Evolutionary conservation across 495 filamentous ascomycete genomes (phyloP), one percentile per base, ranked within the genome.

Genomic region (Hamigera avellanea): DNA sequence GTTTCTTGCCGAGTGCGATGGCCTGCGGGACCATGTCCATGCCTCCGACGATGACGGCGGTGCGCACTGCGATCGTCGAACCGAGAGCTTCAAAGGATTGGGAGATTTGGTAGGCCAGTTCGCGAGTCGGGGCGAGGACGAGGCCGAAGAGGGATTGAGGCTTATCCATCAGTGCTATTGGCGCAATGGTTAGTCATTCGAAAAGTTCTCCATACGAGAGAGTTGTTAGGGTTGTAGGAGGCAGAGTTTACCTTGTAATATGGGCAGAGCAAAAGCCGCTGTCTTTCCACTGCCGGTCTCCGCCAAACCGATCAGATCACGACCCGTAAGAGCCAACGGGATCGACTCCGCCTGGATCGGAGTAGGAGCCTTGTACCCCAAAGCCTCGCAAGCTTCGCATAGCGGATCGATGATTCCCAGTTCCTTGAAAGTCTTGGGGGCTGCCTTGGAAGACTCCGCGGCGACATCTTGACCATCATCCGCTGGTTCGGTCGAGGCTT

Each of bases 281-380:
- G 81, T 95, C 60, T 98, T 98, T 55, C 91, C 91, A 52, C 75
- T 81, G 45, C 91, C 91, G 0, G 91, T 98, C 56, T 98, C 88
- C 19, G 91, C 88, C 15, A 95, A 69, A 23, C 86, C 91, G 44
- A 98, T 94, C 18, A 96, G 62, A 59, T 95, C 91, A 43, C 85
- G 72, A 16, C 80, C 80, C 43, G 80, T 61, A 8, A 96, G 67
- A 26, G 89, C 88, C 12, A 85, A 56, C 1, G 91, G 91, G 43
- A 93, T 88, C 1, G 82, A 64, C 52, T 86, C 62, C 12, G 54
- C 61, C 56, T 93, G 86, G 36, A 93, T 88, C 0, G 83, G 74
- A 0, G 86, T 91, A 0, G 91, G 86, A 7, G 71, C 57, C 47
- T 84, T 93, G 68, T 82, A 98, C 37, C 83, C 82, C 25, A 95